Conservation (phyloP, 2,329 filamentous ascomycete species). For the Metarhizium sp. region DNA sequence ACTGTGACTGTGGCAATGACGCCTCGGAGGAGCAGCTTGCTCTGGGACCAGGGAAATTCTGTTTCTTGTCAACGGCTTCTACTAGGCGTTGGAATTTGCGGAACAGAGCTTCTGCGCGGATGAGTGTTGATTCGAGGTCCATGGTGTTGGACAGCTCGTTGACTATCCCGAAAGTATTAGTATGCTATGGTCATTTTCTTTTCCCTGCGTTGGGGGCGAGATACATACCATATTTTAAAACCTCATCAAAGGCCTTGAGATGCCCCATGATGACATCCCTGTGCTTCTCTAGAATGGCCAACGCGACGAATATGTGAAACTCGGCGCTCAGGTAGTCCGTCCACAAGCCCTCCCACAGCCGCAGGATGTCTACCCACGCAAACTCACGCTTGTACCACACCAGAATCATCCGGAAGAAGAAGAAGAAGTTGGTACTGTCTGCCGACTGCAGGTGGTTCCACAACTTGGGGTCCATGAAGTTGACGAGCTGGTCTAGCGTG, state of each 20-base stretch:
- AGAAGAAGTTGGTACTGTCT: slow-evolving; percentile 98
- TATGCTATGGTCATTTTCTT: neutral
- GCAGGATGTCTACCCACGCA: slow-evolving; percentile 74
- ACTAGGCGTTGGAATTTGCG: slow-evolving; percentile 79
- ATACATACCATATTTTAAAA: slow-evolving; percentile 81
- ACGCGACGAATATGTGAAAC: slow-evolving; percentile 89
- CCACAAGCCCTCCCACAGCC: slow-evolving; percentile 90
- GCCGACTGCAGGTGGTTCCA: slow-evolving; percentile 83
- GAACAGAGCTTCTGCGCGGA: slow-evolving; percentile 83
- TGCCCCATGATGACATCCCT: slow-evolving; percentile 95
- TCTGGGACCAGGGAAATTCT: slow-evolving; percentile 61
- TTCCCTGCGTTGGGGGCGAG: neutral
- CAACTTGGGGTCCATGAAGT: slow-evolving; percentile 91
- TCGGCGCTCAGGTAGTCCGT: slow-evolving; percentile 82
- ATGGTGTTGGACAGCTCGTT: slow-evolving; percentile 94
- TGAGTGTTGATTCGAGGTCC: slow-evolving; percentile 76
- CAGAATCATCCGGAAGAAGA: slow-evolving; percentile 98
- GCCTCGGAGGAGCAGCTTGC: slow-evolving; percentile 7
- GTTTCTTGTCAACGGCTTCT: slow-evolving; percentile 85
- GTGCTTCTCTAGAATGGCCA: slow-evolving; percentile 93
- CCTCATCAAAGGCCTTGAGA: slow-evolving; percentile 89
- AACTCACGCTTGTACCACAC: slow-evolving; percentile 99
- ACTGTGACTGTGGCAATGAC: slow-evolving; percentile 4
- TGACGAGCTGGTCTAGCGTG: slow-evolving; percentile 87
- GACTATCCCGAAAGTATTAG: slow-evolving; percentile 41